Evolutionary conservation across 2,329 filamentous ascomycete genomes (phyloP).

Genomic region (Emmonsiellopsis sp.): DNA sequence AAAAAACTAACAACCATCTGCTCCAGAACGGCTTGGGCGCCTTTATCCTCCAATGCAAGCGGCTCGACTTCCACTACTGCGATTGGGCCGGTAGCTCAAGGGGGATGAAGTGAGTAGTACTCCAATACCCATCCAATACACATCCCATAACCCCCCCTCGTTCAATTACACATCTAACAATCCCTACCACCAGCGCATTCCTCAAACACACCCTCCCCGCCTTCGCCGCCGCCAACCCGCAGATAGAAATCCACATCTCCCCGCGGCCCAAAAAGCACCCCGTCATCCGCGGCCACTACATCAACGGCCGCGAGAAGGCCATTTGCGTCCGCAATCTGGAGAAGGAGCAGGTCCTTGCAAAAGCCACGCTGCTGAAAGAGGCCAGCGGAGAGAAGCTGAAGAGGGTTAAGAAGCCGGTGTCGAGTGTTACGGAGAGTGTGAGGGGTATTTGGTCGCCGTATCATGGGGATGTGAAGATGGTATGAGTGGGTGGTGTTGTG

Average conservation of each 20-base stretch:
- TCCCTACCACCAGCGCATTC: slow-evolving; percentile 53
- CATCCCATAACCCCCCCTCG: slow-evolving; percentile 1
- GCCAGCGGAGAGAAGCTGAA: slow-evolving; percentile 42
- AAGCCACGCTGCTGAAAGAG: slow-evolving; percentile 47
- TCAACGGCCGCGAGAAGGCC: slow-evolving; percentile 78
- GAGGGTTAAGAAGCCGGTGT: slow-evolving; percentile 50
- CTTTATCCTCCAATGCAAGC: slow-evolving; percentile 96
- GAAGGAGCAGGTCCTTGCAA: slow-evolving; percentile 69
- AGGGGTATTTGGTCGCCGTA: slow-evolving; percentile 58
- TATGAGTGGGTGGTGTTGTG: slow-evolving; percentile 25
- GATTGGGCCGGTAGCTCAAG: slow-evolving; percentile 88
- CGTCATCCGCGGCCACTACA: slow-evolving; percentile 79
- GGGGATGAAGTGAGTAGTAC: slow-evolving; percentile 73
- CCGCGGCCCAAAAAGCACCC: slow-evolving; percentile 86
- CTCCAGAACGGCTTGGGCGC: slow-evolving; percentile 86
- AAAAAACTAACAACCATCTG: slow-evolving; percentile 3
- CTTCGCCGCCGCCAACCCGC: slow-evolving; percentile 74
- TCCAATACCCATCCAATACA: not conserved
- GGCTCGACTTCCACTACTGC: slow-evolving; percentile 93
- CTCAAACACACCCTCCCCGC: slow-evolving; percentile 64
- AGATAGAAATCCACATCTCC: slow-evolving; percentile 85
- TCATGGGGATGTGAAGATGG: slow-evolving; percentile 46
- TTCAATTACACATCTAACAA: slow-evolving; percentile 1
- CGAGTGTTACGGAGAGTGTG: slow-evolving; percentile 55
- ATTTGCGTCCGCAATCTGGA: slow-evolving; percentile 85